Conservation (phyloP, 176 grass and related monocot genomes). For the Oropetium thomaeum region DNA sequence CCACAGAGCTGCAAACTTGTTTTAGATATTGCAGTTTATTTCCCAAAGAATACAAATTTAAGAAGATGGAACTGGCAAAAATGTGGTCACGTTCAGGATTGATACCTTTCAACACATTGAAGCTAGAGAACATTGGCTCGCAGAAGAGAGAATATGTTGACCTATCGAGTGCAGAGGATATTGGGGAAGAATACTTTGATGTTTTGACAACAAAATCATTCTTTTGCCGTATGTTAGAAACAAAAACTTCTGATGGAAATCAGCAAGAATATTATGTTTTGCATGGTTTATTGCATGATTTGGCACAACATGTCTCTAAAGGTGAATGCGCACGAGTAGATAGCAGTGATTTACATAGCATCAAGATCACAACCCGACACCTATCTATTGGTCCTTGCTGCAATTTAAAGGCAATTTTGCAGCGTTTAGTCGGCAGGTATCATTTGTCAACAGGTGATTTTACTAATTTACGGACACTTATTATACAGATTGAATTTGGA, state of each 20-base stretch:
- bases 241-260: neutral
- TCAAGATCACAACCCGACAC: neutral
- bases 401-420: neutral
- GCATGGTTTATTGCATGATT: slow-evolving; percentile 2
- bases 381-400: neutral
- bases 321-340: neutral
- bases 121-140: neutral
- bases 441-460: too few species aligned
- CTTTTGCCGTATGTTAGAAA: neutral
- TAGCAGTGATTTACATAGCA: neutral
- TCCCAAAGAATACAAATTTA: neutral
- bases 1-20: neutral
- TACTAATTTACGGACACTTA: neutral
- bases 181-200: neutral
- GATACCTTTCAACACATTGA: neutral
- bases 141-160: neutral
- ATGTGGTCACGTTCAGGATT: neutral
- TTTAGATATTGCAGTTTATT: neutral
- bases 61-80: neutral
- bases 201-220: neutral
- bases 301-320: neutral
- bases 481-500: neutral
- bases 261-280: neutral
- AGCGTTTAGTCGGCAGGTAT: neutral
- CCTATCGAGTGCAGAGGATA: neutral